Base-by-base conservation (phyloP, 2,329 filamentous ascomycete species). In the Alternaria conjuncta region DNA sequence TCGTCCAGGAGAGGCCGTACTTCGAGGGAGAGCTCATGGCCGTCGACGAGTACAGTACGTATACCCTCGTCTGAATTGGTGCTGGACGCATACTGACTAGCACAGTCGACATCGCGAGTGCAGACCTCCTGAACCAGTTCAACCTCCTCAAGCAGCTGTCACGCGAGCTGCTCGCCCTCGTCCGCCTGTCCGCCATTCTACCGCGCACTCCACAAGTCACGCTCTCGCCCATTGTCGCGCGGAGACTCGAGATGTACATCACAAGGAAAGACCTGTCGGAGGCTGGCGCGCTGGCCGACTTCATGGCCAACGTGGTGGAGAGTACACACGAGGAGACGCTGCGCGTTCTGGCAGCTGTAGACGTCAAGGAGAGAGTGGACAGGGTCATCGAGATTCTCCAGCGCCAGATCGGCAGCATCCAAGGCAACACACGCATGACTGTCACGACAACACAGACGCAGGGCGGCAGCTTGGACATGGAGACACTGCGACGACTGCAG, bases 271-370 rank as follows among this genome's bases (percentile, higher is more conserved):
- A 93, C 63, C 79, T 96, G 55, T 85, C 88, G 45, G 94, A 98
- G 70, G 94, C 94, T 2, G 95, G 95, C 3, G 84, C 89, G 9
- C 85, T 99, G 10, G 95, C 96, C 7, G 96, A 99, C 78, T 98
- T 98, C 78, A 97, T 99, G 93, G 91, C 93, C 43, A 97, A 97
- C 76, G 87, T 98, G 23, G 88, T 97, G 3, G 93, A 97, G 67
- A 90, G 92, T 55, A 91, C 89, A 10, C 92, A 96, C 67, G 93
- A 97, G 78, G 96, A 99, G 77, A 97, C 97, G 80, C 85, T 99
- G 57, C 89, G 92, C 60, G 88, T 99, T 15, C 84, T 99, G 36
- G 88, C 93, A n/a, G 89, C 94, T 1, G 81, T 96, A 6, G 89
- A 94, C 72, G 85, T 96, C 50, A 92, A 92, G 70, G 88, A 91